A percentile compares a stretch with the other conserved stretches of the same genome.
These are phyloP conservation scores for Fusarium hostae DNA, from an alignment of 2,329 filamentous ascomycete species.

Conservation along the genomic window DNA sequence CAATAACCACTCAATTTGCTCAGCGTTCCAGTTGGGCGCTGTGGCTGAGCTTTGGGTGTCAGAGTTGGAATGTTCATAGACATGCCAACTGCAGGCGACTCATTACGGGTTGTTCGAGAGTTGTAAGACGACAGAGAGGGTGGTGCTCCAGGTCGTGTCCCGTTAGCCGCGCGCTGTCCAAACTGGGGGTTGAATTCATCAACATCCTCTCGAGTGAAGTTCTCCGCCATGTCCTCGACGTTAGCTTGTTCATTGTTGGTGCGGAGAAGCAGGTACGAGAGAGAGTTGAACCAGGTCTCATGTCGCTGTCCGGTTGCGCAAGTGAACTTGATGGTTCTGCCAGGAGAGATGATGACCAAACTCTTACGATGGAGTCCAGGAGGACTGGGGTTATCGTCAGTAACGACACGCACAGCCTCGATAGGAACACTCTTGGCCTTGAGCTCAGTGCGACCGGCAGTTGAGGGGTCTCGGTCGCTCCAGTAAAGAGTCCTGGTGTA, in stretches of 20 bases:
- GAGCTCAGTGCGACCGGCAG: conserved; percentile 79
- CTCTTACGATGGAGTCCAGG: conserved; percentile 96
- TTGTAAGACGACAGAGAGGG: conserved; percentile 83
- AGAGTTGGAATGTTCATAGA: conserved; percentile 67
- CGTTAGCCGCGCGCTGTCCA: conserved; percentile 48
- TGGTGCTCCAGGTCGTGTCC: conserved; percentile 63
- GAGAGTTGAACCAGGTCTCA: conserved; percentile 98
- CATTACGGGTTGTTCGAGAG: conserved; percentile 75
- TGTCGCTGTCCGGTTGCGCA: conserved; percentile 93
- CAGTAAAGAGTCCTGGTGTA: conserved; percentile 97
- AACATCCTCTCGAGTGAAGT: conserved; percentile 70
- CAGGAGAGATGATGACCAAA: conserved; percentile 88
- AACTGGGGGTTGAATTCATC: conserved; percentile 84
- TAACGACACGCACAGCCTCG: conserved; percentile 89
- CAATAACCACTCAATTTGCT: conserved; percentile 70
- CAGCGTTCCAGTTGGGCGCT: conserved; percentile 59
- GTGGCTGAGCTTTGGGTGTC: conserved; percentile 59
- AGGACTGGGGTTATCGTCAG: conserved; percentile 94
- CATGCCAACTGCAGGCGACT: conserved; percentile 65
- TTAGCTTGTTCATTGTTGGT: conserved; percentile 73
- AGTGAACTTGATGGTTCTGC: conserved; percentile 91
- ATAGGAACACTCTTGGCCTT: conserved; percentile 91
- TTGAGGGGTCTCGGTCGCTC: conserved; percentile 89
- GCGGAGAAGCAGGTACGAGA: conserved; percentile 90
- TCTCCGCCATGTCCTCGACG: conserved; percentile 67